Conservation (phyloP, 495 filamentous ascomycete genomes). For the Xylaria sp. region DNA sequence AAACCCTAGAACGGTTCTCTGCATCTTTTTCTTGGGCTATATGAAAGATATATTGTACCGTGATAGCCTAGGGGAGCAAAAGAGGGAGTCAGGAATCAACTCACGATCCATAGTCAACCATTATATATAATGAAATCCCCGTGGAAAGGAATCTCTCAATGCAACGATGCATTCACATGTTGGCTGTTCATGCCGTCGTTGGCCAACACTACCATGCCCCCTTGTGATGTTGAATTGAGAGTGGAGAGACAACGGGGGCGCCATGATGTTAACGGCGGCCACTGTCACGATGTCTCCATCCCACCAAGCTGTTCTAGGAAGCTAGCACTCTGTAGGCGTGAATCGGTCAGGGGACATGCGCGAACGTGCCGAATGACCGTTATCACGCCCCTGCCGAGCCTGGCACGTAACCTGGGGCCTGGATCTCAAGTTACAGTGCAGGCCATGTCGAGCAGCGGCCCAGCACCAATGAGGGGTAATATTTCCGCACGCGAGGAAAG, state of each 20-base stretch:
- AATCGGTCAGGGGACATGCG: conserved; percentile 20
- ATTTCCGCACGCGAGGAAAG: conserved; percentile 9
- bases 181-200: conserved; percentile 7
- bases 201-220: too few relatives aligned
- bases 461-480: neutral
- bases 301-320: conserved; percentile 20
- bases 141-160: neutral
- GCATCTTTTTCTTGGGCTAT: conserved; percentile 4
- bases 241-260: conserved; percentile 16
- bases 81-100: neutral
- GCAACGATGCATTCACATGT: conserved; percentile 18
- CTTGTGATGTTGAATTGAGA: conserved; percentile 17
- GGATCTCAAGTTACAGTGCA: conserved; percentile 7
- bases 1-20: conserved; percentile 5
- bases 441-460: neutral
- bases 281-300: conserved; percentile 21
- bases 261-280: conserved; percentile 21
- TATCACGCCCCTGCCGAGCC: conserved; percentile 14
- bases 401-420: neutral
- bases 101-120: neutral
- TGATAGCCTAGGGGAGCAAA: neutral
- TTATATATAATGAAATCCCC: conserved; percentile 12
- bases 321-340: too few relatives aligned
- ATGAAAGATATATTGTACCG: neutral
- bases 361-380: conserved; percentile 18